A percentile compares a stretch with the other conserved stretches of the same genome.
Conservation (phyloP, 805 yeast species). For the Candida insectalens region DNA sequence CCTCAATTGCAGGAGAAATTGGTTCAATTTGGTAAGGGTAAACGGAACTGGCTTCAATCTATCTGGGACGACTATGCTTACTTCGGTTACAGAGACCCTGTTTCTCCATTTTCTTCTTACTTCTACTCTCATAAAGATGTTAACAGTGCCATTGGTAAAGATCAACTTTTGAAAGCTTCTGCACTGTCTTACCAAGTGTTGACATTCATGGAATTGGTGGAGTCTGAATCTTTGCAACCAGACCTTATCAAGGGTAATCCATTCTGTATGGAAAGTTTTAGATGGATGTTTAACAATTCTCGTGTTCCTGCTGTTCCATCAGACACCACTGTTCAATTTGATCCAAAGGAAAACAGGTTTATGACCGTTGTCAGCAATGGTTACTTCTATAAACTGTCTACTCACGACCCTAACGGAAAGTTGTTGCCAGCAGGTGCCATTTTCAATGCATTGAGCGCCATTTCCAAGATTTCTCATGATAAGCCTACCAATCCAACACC, state of each 20-base stretch:
- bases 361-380: slow-evolving; percentile 67
- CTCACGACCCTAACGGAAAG: slow-evolving; percentile 36
- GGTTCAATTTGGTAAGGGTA: slow-evolving; percentile 38
- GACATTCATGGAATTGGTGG: slow-evolving; percentile 57
- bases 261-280: slow-evolving; percentile 92
- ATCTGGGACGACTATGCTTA: slow-evolving; percentile 96
- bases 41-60: slow-evolving; percentile 80
- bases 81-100: slow-evolving; percentile 83
- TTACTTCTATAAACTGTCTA: slow-evolving; percentile 68
- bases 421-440: slow-evolving; percentile 38
- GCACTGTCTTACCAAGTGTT: slow-evolving; percentile 60
- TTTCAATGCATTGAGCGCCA: slow-evolving; percentile 47
- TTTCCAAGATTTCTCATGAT: slow-evolving; percentile 30
- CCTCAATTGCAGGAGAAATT: slow-evolving; percentile 68
- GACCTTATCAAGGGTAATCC: slow-evolving; percentile 69
- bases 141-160: slow-evolving; percentile 42
- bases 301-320: slow-evolving; percentile 62
- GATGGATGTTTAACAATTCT: slow-evolving; percentile 81
- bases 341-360: slow-evolving; percentile 46
- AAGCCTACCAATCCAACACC: slow-evolving; percentile 37
- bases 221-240: slow-evolving; percentile 66
- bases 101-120: slow-evolving; percentile 90
- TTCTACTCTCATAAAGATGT: slow-evolving; percentile 77
- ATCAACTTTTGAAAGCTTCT: slow-evolving; percentile 67
- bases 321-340: slow-evolving; percentile 48